Percentiles rank a stretch among this genome's conserved stretches.
Evolutionary conservation across 805 yeast species (phyloP).

Genomic region (Grigorovia transvaalensis): DNA sequence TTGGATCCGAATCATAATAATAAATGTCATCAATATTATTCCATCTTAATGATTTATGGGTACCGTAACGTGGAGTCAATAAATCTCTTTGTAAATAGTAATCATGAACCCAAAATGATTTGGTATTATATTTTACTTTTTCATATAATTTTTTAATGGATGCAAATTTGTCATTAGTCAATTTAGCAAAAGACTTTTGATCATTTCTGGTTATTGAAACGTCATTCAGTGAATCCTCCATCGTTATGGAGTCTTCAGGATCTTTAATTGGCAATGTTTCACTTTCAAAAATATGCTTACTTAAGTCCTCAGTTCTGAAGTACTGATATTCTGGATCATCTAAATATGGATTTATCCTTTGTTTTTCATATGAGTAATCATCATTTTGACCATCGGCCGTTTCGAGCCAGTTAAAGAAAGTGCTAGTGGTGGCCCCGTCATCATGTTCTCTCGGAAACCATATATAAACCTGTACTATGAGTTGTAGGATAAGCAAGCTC

Average conservation of each 20-base stretch:
- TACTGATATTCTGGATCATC: constrained; percentile 2
- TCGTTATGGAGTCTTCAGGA: too few species aligned
- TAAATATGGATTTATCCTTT: not conserved
- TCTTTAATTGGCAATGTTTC: too few species aligned
- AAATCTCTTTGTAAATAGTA: constrained; percentile 16
- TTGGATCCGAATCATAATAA: constrained; percentile 47
- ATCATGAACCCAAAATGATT: constrained; percentile 13
- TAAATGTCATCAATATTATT: constrained; percentile 16
- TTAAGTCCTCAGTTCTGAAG: not conserved
- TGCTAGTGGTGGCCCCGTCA: not conserved
- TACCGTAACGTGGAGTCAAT: constrained; percentile 14
- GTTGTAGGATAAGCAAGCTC: not conserved
- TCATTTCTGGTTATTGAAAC: not conserved
- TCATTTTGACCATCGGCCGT: not conserved
- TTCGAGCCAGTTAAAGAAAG: not conserved
- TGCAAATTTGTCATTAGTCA: not conserved
- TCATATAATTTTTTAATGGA: constrained; percentile 8
- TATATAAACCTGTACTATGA: not conserved
- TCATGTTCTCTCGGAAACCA: not conserved
- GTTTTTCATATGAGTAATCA: not conserved
- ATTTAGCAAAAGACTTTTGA: not conserved
- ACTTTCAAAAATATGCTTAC: not conserved
- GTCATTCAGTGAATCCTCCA: too few species aligned
- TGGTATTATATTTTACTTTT: constrained; percentile 15
- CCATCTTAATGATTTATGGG: constrained; percentile 9